Base-by-base conservation (phyloP, 495 filamentous ascomycete genomes). In the Penicillium manginii region DNA sequence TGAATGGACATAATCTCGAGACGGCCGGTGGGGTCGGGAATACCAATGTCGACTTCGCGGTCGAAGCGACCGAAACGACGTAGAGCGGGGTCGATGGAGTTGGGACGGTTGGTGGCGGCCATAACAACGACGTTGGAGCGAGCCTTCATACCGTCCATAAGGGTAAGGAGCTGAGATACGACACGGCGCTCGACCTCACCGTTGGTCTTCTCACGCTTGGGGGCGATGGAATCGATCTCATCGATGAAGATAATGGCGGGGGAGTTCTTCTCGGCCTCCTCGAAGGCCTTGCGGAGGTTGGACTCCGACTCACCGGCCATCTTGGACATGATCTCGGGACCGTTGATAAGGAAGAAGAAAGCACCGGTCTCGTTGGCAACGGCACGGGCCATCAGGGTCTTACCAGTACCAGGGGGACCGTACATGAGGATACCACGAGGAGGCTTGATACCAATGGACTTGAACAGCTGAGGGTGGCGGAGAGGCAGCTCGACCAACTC, bases 71-170 rank as follows among this genome's bases (percentile, higher is more conserved):
- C 94, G 42, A 94, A 96, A 50, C 94, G 87, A 63, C 94, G 88
- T 19, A 98, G 83, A 40, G 94, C 94, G 62, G 93, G 93, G 68
- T 98, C 94, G 51, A 98, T 93, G 43, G 93, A 93, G 75, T 97
- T 96, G 21, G 94, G 94, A 33, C 94, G 90, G 77, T 98, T 98
- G 62, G 93, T 98, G 60, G 93, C 93, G 42, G 93, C 93, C 93
- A 98, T 98, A 69, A 98, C 93, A 26, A 98, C 93, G 40, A 98
- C 91, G 78, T 98, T 98, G 63, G 92, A 94, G 57, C 93, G 90
- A 33, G 93, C 91, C 86, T 98, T 98, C 94, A 98, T 98, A 75
- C 93, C 93, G 76, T 98, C 93, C 93, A 98, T 98, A 67, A 98
- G 86, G 21, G 93, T 98, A 54, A 98, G 85, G 33, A 98, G 86